Conservation (phyloP, 345 rosid species). For the Erodium maritimum region DNA sequence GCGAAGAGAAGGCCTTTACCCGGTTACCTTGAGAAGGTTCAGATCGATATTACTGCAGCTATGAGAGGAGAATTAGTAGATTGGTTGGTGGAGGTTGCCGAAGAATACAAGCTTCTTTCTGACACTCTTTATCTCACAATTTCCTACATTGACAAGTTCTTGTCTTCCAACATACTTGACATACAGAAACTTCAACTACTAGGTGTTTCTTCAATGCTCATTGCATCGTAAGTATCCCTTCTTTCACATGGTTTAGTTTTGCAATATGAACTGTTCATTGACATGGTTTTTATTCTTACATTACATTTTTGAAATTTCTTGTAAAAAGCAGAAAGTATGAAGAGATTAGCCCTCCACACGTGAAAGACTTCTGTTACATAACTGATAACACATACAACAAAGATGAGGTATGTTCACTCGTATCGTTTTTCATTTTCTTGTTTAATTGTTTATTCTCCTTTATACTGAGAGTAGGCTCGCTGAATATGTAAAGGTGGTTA, state of each 20-base stretch:
- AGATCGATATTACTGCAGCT: slow-evolving; percentile 40
- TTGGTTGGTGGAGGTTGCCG: slow-evolving; percentile 63
- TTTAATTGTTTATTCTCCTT: neutral
- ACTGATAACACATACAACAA: slow-evolving; percentile 62
- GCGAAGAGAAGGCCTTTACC: slow-evolving; percentile 38
- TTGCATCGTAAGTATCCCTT: slow-evolving; percentile 43
- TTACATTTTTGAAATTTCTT: slow-evolving; percentile 7
- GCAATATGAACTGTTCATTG: neutral
- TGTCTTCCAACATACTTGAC: slow-evolving; percentile 29
- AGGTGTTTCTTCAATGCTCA: slow-evolving; percentile 68
- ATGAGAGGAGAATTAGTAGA: slow-evolving; percentile 53
- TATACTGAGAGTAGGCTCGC: neutral
- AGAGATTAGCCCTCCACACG: slow-evolving; percentile 55
- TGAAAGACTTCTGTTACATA: slow-evolving; percentile 59
- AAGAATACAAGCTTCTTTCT: slow-evolving; percentile 54
- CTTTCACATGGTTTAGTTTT: neutral
- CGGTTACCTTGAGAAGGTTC: slow-evolving; percentile 45
- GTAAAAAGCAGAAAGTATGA: slow-evolving; percentile 43
- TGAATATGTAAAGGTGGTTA: slow-evolving; percentile 28
- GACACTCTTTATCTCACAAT: slow-evolving; percentile 56
- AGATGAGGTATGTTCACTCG: slow-evolving; percentile 26
- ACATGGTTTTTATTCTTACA: neutral
- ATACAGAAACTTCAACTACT: slow-evolving; percentile 51
- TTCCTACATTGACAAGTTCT: slow-evolving; percentile 45
- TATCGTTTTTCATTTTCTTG: neutral